Evolutionary conservation across 2,329 filamentous ascomycete genomes (phyloP), one percentile per base, ranked within the genome.

Genomic region (Ceratocystis albifundus): DNA sequence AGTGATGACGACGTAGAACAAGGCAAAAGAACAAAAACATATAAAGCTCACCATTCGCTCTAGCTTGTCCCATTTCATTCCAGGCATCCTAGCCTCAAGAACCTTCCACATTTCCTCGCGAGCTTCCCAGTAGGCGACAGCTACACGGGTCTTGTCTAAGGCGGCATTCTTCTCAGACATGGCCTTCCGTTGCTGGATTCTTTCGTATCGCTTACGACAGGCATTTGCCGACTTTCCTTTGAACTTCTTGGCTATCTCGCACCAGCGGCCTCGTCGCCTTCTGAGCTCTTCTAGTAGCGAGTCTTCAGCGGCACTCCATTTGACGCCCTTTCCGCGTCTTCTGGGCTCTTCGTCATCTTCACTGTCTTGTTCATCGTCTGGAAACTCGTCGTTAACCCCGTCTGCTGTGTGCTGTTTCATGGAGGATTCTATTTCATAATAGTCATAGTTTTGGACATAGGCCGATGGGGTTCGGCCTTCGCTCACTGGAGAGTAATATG

Each of bases 191-290:
- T 93, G 88, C 80, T 93, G 86, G 70, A 96, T 78, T 50, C 90
- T 82, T 76, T 96, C 90, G 72, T 95, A 90, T 66, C 90, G 84
- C 77, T 96, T 96, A 70, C 90, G 88, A 76, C 90, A 96, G 20
- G 91, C 91, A 74, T 94, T 94, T 67, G 87, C 78, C 7, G 84
- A 85, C 78, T 96, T 96, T 74, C 77, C 80, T 0, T 87, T 88
- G 74, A 96, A 96, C 76, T 90, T 22, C 64, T 68, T 68, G 17
- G 66, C 48, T 17, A 68, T 44, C 50, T 68, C 66, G 57, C 59
- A 64, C 66, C 66, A 68, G 25, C 66, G 59, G 20, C 50, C 61
- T n/a, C 66, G 66, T 45, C 66, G 65, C 41, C 66, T 62, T 45
- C 66, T 41, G 10, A 66, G 61, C 12, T 68, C 64, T 12, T 66